Percentiles rank a stretch among this genome's conserved stretches.
These are phyloP conservation scores for Leishmania martiniquensis DNA, from an alignment of 208 protist genomes.

Conservation along the genomic window DNA sequence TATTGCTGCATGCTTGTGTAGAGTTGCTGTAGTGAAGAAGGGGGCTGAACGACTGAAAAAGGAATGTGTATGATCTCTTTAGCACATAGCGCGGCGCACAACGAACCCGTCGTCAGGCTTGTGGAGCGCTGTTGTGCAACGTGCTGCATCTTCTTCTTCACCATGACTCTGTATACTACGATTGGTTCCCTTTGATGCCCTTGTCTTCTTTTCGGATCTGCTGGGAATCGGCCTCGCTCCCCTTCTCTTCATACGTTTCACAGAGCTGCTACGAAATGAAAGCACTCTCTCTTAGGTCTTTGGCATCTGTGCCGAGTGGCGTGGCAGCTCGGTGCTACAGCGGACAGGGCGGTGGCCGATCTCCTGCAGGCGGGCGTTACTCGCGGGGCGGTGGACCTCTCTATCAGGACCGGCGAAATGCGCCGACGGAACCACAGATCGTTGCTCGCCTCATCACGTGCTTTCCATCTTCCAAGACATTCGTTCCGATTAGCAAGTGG, in stretches of 20 bases:
- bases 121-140: neutral
- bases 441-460: slow-evolving; percentile 60
- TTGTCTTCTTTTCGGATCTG: neutral
- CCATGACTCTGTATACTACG: neutral
- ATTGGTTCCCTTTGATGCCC: neutral
- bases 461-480: slow-evolving; percentile 51
- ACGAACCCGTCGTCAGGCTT: neutral
- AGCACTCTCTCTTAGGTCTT: slow-evolving; percentile 12
- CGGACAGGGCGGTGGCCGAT: slow-evolving; percentile 1
- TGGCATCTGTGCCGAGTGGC: neutral
- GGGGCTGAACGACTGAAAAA: neutral
- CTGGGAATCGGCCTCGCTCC: neutral
- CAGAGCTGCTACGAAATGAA: slow-evolving; percentile 6
- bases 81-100: neutral
- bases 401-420: slow-evolving; percentile 13
- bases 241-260: neutral
- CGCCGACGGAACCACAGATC: slow-evolving; percentile 65
- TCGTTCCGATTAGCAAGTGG: slow-evolving; percentile 62
- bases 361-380: slow-evolving; percentile 6
- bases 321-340: slow-evolving; percentile 12
- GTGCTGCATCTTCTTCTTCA: neutral
- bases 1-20: neutral
- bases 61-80: neutral
- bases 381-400: slow-evolving; percentile 16
- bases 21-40: neutral